phyloP scores from a whole-genome alignment of 108 stramenopile genomes.

The Schizochytrium sp. region DNA sequence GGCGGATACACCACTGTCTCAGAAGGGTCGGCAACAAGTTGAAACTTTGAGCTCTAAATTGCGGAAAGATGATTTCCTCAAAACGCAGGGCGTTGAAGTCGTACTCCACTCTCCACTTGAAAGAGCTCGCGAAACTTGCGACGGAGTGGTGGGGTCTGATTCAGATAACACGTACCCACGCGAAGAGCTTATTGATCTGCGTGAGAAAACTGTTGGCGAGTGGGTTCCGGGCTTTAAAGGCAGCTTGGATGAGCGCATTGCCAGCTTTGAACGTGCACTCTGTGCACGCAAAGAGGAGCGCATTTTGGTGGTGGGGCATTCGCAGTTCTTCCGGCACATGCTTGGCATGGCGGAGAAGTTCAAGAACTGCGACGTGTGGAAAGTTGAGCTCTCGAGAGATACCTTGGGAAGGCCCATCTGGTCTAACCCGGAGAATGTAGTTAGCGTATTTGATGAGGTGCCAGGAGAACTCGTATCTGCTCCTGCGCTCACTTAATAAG shows the following conservation, averaged over 20 bases:
- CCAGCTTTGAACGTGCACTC: constrained; percentile 73
- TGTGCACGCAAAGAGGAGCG: constrained; percentile 71
- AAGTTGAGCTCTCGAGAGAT: constrained; percentile 66
- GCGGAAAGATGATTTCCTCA: constrained; percentile 71
- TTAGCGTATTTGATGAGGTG: constrained; percentile 31
- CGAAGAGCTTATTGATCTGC: constrained; percentile 70
- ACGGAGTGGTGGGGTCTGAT: constrained; percentile 78
- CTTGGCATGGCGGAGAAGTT: constrained; percentile 80
- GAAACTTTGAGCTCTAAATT: constrained; percentile 70
- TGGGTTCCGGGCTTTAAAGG: constrained; percentile 75
- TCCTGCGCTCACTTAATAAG: not conserved
- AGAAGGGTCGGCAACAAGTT: constrained; percentile 75
- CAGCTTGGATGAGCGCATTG: constrained; percentile 71
- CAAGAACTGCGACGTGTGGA: constrained; percentile 83
- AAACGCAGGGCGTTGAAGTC: constrained; percentile 68
- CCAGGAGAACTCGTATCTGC: not conserved
- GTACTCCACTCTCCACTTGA: constrained; percentile 79
- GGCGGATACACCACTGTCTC: constrained; percentile 78
- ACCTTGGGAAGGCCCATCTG: not conserved
- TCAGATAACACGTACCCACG: constrained; percentile 64
- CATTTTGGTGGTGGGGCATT: constrained; percentile 81
- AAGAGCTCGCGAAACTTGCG: constrained; percentile 78
- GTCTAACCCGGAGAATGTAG: not conserved
- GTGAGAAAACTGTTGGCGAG: constrained; percentile 77
- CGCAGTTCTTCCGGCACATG: constrained; percentile 81